A percentile compares a stretch with the other conserved stretches of the same genome.
Conservation (phyloP, 768 basidiomycete genomes). For the Chalciporus chontae region DNA sequence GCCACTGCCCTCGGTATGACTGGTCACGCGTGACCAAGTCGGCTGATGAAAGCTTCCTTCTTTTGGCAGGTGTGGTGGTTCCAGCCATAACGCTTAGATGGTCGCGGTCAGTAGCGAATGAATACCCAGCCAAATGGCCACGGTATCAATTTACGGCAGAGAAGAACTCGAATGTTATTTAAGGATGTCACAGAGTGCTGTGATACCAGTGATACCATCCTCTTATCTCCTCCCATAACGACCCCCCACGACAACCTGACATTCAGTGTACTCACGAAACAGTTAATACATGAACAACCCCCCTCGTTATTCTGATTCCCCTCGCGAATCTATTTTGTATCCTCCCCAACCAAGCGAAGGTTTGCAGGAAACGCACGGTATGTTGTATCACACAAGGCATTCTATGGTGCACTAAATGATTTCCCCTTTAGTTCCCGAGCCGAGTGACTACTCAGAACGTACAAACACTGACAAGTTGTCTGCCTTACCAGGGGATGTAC, state of each 20-base stretch:
- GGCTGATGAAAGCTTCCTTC: too few species aligned
- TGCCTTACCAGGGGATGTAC: constrained; percentile 34
- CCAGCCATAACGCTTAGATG: too few species aligned
- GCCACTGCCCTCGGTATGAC: too few species aligned
- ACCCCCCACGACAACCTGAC: constrained; percentile 13
- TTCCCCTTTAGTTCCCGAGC: constrained; percentile 4
- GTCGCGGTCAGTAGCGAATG: too few species aligned
- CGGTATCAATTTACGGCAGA: constrained; percentile 24
- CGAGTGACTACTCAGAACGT: constrained; percentile 23
- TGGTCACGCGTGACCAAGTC: too few species aligned
- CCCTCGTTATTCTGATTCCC: constrained; percentile 16
- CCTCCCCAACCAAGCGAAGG: constrained; percentile 4
- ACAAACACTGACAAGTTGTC: constrained; percentile 47
- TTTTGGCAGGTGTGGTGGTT: too few species aligned
- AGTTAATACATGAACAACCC: constrained; percentile 20
- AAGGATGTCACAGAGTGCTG: constrained; percentile 1
- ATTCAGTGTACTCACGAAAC: not conserved
- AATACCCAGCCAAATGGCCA: not conserved
- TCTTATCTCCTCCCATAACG: constrained; percentile 1
- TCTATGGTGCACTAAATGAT: not conserved
- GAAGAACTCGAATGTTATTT: constrained; percentile 10
- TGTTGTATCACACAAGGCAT: not conserved
- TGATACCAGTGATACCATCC: not conserved
- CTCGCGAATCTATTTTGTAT: constrained; percentile 7
- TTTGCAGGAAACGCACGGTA: constrained; percentile 11